These are phyloP conservation scores for Populus ilicifolia DNA, from an alignment of 345 rosid species.

Conservation along the genomic window DNA sequence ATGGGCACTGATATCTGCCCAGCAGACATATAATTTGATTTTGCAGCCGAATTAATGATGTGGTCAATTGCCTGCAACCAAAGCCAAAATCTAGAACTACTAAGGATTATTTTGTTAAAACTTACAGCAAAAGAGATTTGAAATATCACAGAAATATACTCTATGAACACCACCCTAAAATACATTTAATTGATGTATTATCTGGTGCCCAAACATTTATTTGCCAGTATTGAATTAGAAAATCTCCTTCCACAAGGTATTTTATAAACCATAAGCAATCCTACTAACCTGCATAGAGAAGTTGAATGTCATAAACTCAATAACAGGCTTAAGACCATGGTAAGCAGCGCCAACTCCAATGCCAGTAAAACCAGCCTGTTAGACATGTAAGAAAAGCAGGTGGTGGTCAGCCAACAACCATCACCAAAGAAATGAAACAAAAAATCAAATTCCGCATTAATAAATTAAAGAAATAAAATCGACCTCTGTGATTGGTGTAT, in stretches of 20 bases:
- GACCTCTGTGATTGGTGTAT: slow-evolving; percentile 97
- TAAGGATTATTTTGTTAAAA: not conserved
- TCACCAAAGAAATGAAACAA: not conserved
- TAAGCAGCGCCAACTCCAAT: slow-evolving; percentile 97
- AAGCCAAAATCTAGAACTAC: not conserved
- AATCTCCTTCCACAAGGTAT: not conserved
- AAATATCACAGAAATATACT: not conserved
- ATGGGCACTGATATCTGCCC: slow-evolving; percentile 78
- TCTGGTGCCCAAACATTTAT: not conserved
- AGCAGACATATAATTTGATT: slow-evolving; percentile 82
- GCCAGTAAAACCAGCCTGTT: slow-evolving; percentile 95
- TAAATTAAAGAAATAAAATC: not conserved
- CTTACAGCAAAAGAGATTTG: not conserved
- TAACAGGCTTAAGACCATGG: slow-evolving; percentile 73
- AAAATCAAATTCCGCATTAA: not conserved
- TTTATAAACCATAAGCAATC: not conserved
- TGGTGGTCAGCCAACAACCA: not conserved
- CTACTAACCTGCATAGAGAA: slow-evolving; percentile 82
- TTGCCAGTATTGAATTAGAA: not conserved
- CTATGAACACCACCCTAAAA: not conserved
- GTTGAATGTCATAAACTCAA: slow-evolving; percentile 95
- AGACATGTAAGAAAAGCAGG: slow-evolving; percentile 20
- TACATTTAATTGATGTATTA: not conserved
- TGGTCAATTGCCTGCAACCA: slow-evolving; percentile 81
- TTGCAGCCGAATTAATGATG: slow-evolving; percentile 87